Evolutionary conservation across 257 asterid species (phyloP).

Genomic region (Nemophila menziesii): DNA sequence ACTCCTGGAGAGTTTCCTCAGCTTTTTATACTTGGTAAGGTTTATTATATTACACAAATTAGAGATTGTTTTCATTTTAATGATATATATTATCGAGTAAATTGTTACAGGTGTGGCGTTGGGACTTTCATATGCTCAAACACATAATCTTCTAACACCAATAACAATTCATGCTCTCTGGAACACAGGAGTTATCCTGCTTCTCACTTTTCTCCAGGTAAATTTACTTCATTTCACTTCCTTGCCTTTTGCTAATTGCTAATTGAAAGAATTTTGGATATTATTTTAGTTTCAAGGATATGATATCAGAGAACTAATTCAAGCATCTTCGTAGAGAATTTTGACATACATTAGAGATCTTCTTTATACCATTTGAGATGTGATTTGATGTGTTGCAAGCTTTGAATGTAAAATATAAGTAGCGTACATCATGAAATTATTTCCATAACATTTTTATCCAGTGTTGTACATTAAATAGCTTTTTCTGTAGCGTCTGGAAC

Average conservation of each 20-base stretch:
- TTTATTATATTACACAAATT: too few species aligned
- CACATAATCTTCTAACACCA: constrained; percentile 85
- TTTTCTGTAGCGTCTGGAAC: too few species aligned
- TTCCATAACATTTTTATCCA: too few species aligned
- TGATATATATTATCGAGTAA: background rate
- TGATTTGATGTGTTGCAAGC: too few species aligned
- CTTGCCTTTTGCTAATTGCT: background rate
- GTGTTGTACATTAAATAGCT: too few species aligned
- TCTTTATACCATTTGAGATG: too few species aligned
- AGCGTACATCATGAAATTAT: too few species aligned
- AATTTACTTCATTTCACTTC: background rate
- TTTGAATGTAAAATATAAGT: too few species aligned
- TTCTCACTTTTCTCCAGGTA: constrained; percentile 91
- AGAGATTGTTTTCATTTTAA: background rate
- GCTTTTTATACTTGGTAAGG: constrained; percentile 78
- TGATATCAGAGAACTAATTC: constrained; percentile 73
- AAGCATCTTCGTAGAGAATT: constrained; percentile 33
- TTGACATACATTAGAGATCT: background rate
- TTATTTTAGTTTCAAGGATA: constrained; percentile 70
- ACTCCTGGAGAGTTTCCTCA: constrained; percentile 94
- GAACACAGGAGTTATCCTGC: constrained; percentile 89
- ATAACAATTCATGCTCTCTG: constrained; percentile 78
- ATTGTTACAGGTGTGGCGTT: constrained; percentile 46
- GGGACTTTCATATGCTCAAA: constrained; percentile 88
- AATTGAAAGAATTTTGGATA: background rate